phyloP scores from a whole-genome alignment of 176 grass and related monocot species.

The Musa troglodytarum region DNA sequence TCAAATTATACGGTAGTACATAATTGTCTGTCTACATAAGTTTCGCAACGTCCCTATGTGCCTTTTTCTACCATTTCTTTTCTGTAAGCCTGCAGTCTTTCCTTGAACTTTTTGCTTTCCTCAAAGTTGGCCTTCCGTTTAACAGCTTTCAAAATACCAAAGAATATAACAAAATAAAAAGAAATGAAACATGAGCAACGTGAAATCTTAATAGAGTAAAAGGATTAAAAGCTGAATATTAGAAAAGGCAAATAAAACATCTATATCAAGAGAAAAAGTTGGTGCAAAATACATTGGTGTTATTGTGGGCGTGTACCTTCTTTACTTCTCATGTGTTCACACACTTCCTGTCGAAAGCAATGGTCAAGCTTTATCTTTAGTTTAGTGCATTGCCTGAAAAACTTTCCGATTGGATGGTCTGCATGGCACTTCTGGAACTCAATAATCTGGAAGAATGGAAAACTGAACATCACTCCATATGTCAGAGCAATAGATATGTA shows the following conservation, averaged over 20 bases:
- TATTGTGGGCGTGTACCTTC: no score
- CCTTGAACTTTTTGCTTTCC: constrained; percentile 81
- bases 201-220: constrained; percentile 1
- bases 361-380: constrained; percentile 85
- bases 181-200: background rate
- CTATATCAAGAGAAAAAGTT: background rate
- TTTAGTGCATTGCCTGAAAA: constrained; percentile 87
- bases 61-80: constrained; percentile 58
- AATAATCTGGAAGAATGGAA: constrained; percentile 43
- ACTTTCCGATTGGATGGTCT: constrained; percentile 72
- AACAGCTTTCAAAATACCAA: constrained; percentile 63
- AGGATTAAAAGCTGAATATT: no score
- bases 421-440: constrained; percentile 85
- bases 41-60: constrained; percentile 15
- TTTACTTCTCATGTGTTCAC: background rate
- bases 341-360: constrained; percentile 74
- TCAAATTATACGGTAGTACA: no score
- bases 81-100: constrained; percentile 69
- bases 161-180: constrained; percentile 1
- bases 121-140: constrained; percentile 86
- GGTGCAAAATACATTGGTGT: background rate
- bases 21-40: no score
- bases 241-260: constrained; percentile 3
- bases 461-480: background rate
- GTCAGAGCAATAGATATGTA: background rate